phyloP scores from a whole-genome alignment of 1,139 yeast species.

The Debaryomyces psychrophilus region DNA sequence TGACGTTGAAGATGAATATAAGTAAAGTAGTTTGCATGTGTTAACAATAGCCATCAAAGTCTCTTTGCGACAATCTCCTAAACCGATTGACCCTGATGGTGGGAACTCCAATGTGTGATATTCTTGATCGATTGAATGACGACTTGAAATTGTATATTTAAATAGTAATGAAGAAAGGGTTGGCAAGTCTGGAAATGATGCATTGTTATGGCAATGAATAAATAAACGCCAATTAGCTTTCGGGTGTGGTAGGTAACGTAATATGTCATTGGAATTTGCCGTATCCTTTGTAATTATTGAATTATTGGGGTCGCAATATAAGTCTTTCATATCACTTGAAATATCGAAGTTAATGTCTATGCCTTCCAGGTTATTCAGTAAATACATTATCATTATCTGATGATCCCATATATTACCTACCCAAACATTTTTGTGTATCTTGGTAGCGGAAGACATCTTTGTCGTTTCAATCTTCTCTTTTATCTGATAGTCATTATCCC shows the following conservation, averaged over 20 bases:
- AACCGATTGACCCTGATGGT: conserved; percentile 77
- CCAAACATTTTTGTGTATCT: conserved; percentile 63
- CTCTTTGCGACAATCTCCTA: conserved; percentile 65
- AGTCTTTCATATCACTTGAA: conserved; percentile 23
- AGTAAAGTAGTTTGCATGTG: conserved; percentile 61
- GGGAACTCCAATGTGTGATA: conserved; percentile 66
- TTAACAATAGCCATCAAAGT: conserved; percentile 62
- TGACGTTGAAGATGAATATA: conserved; percentile 37
- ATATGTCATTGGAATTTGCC: conserved; percentile 20
- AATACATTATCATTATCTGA: conserved; percentile 37
- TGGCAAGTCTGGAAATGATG: conserved; percentile 53
- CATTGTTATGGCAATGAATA: conserved; percentile 55
- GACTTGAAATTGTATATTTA: conserved; percentile 33
- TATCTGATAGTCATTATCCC: conserved; percentile 74
- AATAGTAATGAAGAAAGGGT: conserved; percentile 41
- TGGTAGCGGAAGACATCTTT: conserved; percentile 80
- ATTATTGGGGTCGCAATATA: conserved; percentile 54
- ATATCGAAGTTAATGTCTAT: conserved; percentile 17
- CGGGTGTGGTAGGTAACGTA: conserved; percentile 35
- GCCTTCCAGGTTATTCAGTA: conserved; percentile 12
- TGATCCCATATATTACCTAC: conserved; percentile 71
- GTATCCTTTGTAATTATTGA: conserved; percentile 46
- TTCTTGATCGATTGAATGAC: conserved; percentile 23
- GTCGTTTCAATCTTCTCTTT: conserved; percentile 82
- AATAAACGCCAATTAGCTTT: conserved; percentile 44